Base-by-base conservation (phyloP, 441 rosid species). In the California macrophylla region DNA sequence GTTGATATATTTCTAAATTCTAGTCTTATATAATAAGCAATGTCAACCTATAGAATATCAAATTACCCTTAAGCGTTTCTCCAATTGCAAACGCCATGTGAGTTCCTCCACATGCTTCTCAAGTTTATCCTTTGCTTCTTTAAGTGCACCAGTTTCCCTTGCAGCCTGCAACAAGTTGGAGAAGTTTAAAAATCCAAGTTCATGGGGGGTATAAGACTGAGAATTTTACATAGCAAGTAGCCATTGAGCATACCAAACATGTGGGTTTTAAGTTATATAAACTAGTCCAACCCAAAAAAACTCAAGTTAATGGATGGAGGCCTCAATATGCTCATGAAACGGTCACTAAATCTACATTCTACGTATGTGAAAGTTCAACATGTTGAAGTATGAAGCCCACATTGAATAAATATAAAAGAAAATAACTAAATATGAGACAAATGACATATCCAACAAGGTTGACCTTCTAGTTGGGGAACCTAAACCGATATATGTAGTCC, bases 21-120 rank as follows among this genome's bases (percentile, higher is more conserved):
- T 47, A 47, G 20, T 47, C 56, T 47, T 47, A 21, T 47, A 47
- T 47, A 47, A 47, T 47, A 7, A n/a, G 21, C 56, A 47, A 47
- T 21, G 4, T 47, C 20, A 47, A 47, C 5, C 56, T 47, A 21
- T 4, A 47, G 21, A 24, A 62, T 24, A 20, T 30, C 8, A 12
- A 24, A 8, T 30, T 64, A 71, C 74, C 74, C 60, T 36, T 29
- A 29, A 42, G 5, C 52, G 45, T 30, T 62, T 54, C 68, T 63
- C 72, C 29, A 9, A 47, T 10, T 74, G 72, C 20, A 69, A 50
- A 52, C 38, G 50, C 20, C 64, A 64, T 6, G 69, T 36, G 36
- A 69, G 69, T 26, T 75, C 74, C 50, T 61, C 78, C 23, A 47
- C 71, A 6, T 52, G 70, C 47, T 70, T 67, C 30, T 75, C 32